Evolutionary conservation across 805 yeast genomes (phyloP), one percentile per base, ranked within the genome.

Genomic region (Myxozyma kluyveri): DNA sequence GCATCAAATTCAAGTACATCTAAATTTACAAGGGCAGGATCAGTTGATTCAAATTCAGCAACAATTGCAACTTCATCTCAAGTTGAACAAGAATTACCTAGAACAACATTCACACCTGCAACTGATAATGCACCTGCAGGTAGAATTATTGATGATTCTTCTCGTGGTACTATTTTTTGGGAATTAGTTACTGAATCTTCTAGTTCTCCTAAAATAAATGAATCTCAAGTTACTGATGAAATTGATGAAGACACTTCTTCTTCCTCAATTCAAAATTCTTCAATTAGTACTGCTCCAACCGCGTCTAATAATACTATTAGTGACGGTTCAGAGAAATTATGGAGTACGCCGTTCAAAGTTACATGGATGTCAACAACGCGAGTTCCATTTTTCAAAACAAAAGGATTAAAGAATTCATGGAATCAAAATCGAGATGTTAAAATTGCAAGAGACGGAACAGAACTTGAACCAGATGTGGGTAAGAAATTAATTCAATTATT

Each of bases 371-470:
- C 69, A n/a, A 45, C 67, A 1, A 48, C 47, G 12, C 57, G 60
- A 26, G 61, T 72, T 27, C 62, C 70, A 18, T 72, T 71, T 54
- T 50, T 56, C 29, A 60, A 60, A 33, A 67, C 72, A 1, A 56
- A 62, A 37, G 66, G 67, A 42, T 55, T 72, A 26, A 64, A 63
- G 19, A 72, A 72, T 57, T 60, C 70, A 2, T 61, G 66, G 50
- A 72, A 72, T 52, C 61, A 62, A 31, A 65, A 69, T 57, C 65
- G 68, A 46, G 72, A 71, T n/a, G 67, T 72, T 40, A 71, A 71
- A 49, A 65, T 72, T 19, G 75, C 75, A 2, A 63, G 75, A 24
- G 76, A 72, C 42, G 75, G 75, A 4, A 72, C 75, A 1, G 75
- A 73, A 54, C 61, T 71, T 29, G 73, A 70, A 45, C 70, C 73